Percentiles rank a stretch among this genome's conserved stretches.
Conservation (phyloP, 805 yeast genomes). For the Ogataea methylovora region DNA sequence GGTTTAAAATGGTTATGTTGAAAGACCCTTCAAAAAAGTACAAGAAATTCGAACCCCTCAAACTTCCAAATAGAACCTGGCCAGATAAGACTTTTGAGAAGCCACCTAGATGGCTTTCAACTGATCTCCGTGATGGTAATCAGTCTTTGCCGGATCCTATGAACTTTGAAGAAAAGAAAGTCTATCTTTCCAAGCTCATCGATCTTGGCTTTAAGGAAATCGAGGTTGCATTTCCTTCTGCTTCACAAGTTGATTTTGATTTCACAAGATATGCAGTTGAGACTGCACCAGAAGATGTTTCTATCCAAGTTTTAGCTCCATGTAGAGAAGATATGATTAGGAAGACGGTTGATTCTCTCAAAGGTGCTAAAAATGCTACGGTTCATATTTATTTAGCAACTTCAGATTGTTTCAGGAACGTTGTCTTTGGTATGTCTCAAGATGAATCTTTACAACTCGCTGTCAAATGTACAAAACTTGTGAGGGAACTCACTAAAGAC, state of each 20-base stretch:
- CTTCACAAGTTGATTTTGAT: slow-evolving; percentile 74
- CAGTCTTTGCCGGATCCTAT: slow-evolving; percentile 83
- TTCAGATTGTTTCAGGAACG: slow-evolving; percentile 64
- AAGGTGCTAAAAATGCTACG: slow-evolving; percentile 71
- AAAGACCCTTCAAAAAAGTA: slow-evolving; percentile 61
- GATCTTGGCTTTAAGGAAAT: slow-evolving; percentile 77
- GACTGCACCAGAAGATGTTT: slow-evolving; percentile 68
- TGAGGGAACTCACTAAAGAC: slow-evolving; percentile 63
- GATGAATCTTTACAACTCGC: slow-evolving; percentile 56
- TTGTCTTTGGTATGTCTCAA: slow-evolving; percentile 59
- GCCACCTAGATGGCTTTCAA: slow-evolving; percentile 78
- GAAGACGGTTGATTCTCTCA: slow-evolving; percentile 64
- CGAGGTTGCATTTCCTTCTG: slow-evolving; percentile 78
- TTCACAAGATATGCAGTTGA: slow-evolving; percentile 71
- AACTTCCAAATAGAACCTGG: slow-evolving; percentile 64
- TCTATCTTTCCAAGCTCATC: slow-evolving; percentile 58
- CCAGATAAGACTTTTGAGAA: slow-evolving; percentile 49
- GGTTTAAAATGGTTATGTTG: slow-evolving; percentile 32
- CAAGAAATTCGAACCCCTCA: slow-evolving; percentile 44
- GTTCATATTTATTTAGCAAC: slow-evolving; percentile 74
- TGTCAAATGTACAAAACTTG: slow-evolving; percentile 53
- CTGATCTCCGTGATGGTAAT: slow-evolving; percentile 80
- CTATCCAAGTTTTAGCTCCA: slow-evolving; percentile 69
- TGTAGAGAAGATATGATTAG: slow-evolving; percentile 68
- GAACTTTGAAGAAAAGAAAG: slow-evolving; percentile 72